Percentiles rank a stretch among this genome's conserved stretches.
These are phyloP conservation scores for Sarcomyxa edulis DNA, from an alignment of 768 basidiomycete species.

Conservation along the genomic window DNA sequence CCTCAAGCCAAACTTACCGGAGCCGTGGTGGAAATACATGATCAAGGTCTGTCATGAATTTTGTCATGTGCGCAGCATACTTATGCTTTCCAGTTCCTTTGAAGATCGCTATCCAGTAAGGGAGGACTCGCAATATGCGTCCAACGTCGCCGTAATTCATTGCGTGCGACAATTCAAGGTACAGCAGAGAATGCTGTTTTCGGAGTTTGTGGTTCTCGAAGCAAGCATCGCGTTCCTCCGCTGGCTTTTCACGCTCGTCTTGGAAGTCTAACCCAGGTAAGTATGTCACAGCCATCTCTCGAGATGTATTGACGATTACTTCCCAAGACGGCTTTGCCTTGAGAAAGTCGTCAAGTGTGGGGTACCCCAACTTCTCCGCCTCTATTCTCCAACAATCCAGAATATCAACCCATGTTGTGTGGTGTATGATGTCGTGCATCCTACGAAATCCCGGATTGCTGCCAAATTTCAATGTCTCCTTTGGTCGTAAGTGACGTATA, in stretches of 20 bases:
- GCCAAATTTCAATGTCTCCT: conserved; percentile 17
- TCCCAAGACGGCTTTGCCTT: conserved; percentile 15
- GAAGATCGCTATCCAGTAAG: conserved; percentile 24
- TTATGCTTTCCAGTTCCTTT: conserved; percentile 23
- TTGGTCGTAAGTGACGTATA: conserved; percentile 14
- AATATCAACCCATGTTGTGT: conserved; percentile 10
- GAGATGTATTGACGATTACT: conserved; percentile 11
- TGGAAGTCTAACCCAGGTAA: conserved; percentile 1
- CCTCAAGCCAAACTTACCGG: conserved; percentile 4
- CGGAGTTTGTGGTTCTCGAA: conserved; percentile 22
- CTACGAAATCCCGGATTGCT: conserved; percentile 20
- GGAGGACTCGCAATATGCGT: conserved; percentile 18
- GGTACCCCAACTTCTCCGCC: background rate
- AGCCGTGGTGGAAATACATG: conserved; percentile 12
- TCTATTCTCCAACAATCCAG: conserved; percentile 20
- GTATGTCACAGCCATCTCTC: conserved; percentile 9
- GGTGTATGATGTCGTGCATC: conserved; percentile 23
- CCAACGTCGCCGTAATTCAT: conserved; percentile 27
- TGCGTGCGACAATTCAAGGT: conserved; percentile 22
- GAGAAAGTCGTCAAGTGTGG: conserved; percentile 16
- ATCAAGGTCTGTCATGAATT: conserved; percentile 16
- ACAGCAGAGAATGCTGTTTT: conserved; percentile 20
- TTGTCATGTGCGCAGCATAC: conserved; percentile 17
- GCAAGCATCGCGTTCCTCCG: conserved; percentile 13
- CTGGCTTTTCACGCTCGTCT: background rate